phyloP scores from a whole-genome alignment of 805 yeast species.

The Kuraishia hungarica region DNA sequence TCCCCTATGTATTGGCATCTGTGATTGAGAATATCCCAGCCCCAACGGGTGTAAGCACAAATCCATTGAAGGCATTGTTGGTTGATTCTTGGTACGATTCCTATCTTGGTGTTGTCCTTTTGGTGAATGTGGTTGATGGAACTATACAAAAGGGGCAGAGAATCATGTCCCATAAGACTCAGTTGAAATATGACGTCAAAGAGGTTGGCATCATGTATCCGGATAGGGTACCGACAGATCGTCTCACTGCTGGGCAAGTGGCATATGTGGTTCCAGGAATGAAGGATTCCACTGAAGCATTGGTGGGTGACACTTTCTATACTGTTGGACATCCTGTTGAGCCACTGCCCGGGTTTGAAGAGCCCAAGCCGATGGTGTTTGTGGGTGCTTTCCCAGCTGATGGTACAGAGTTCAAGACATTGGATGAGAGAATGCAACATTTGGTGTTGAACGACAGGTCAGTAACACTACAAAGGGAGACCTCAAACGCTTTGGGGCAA shows the following conservation, averaged over 20 bases:
- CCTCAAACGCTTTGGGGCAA: conserved; percentile 90
- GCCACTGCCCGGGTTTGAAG: conserved; percentile 91
- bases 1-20: conserved; percentile 70
- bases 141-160: conserved; percentile 63
- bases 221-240: conserved; percentile 58
- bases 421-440: conserved; percentile 86
- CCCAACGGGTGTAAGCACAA: conserved; percentile 48
- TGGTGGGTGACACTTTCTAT: conserved; percentile 85
- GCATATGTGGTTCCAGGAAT: conserved; percentile 94
- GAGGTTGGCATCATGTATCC: conserved; percentile 97
- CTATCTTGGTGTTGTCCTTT: conserved; percentile 82
- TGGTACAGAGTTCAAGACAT: conserved; percentile 77
- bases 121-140: conserved; percentile 85
- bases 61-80: conserved; percentile 63
- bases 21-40: conserved; percentile 76
- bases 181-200: conserved; percentile 72
- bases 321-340: conserved; percentile 51
- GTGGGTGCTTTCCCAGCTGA: conserved; percentile 98
- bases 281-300: conserved; percentile 79
- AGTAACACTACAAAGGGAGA: conserved; percentile 81
- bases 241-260: conserved; percentile 81
- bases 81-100: conserved; percentile 98
- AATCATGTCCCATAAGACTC: conserved; percentile 70
- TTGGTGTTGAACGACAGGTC: conserved; percentile 88
- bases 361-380: conserved; percentile 96